Evolutionary conservation across 1,139 yeast species (phyloP), one percentile per base, ranked within the genome.

Genomic region (Taphrina betulina): DNA sequence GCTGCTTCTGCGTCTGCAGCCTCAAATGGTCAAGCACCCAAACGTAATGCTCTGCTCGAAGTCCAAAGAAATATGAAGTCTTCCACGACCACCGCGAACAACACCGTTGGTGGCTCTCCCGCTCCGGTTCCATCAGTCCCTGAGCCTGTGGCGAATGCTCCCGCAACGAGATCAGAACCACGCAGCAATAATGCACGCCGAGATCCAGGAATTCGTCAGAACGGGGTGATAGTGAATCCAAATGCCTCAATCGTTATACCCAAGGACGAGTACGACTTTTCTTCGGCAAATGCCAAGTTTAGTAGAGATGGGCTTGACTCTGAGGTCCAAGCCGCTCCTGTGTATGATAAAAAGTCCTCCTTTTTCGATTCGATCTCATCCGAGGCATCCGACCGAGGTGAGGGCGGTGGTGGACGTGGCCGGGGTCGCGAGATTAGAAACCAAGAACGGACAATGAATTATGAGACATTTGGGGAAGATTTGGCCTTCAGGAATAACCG

Each of bases 391-490:
- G 16, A 60, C 57, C 22, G 35, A 29, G 36, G 10, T 12, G 12
- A 12, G 10, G 31, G 37, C 22, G 41, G 10, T 37, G 56, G 55
- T 3, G 57, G 62, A 3, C 20, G 58, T 12, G 12, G 73, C 76
- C 19, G 63, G 5, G 56, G 55, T 14, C 64, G 70, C 50, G 74
- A 78, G 76, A 76, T 81, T 65, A 80, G 89, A 78, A 71, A 76
- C 26, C 83, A 81, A 63, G 89, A 83, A 66, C 79, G 81, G 62
- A 69, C 69, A 51, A 73, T 81, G 65, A 82, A 83, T 65, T 64
- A 76, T 67, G 88, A 82, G 69, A 83, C 89, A 3, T 83, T 83
- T 69, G 89, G 89, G 35, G 81, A 81, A 66, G 68, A 78, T 2
- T 67, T 71, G 31, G 63, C 68, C 4, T 64, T 58, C 41, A 50